Base-by-base conservation (phyloP, 768 basidiomycete species). In the Suillus alpinus region DNA sequence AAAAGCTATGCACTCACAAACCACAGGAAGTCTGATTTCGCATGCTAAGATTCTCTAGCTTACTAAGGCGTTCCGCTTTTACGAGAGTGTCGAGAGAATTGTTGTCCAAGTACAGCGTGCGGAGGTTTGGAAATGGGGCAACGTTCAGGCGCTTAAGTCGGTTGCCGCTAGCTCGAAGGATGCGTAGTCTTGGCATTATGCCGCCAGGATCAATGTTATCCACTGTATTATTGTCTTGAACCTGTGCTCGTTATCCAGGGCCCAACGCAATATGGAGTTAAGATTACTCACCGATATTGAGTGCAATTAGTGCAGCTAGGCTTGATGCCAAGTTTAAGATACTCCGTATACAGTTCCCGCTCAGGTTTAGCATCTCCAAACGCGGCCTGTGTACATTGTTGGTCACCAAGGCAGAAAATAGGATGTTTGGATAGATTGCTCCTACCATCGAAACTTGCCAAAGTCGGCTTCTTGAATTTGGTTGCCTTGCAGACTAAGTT, bases 91-190 rank as follows among this genome's bases (percentile, higher is more conserved):
- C 75, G 36, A 92, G 78, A 43, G 73, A 73, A 71, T 97, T 96
- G 73, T 88, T 87, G 79, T 99, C 97, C 74, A 91, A 86, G 73
- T 97, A 98, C 14, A 99, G 83, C 70, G 92, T 96, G 65, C 94
- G 86, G 68, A 98, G 76, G 72, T 86, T 87, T 2, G 84, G 78
- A 70, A 91, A 84, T 39, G 79, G 74, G 37, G 80, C 80, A 65
- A 83, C 81, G 68, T 93, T 81, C 59, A 99, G 79, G 60, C 77
- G 71, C 56, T 80, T 75, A 65, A 99, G 74, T 41, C 85, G 81
- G 76, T 99, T 99, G 69, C 86, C 84, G 78, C 91, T 94, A 56
- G 89, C 77, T 36, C 93, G 88, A 57, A 98, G 83, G 52, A 93
- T 87, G n/a, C 92, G 87, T 65, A 99, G 75, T 65, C 83, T 84